phyloP scores from a whole-genome alignment of 176 grass and related monocot genomes.

The Eragrostis curvula region DNA sequence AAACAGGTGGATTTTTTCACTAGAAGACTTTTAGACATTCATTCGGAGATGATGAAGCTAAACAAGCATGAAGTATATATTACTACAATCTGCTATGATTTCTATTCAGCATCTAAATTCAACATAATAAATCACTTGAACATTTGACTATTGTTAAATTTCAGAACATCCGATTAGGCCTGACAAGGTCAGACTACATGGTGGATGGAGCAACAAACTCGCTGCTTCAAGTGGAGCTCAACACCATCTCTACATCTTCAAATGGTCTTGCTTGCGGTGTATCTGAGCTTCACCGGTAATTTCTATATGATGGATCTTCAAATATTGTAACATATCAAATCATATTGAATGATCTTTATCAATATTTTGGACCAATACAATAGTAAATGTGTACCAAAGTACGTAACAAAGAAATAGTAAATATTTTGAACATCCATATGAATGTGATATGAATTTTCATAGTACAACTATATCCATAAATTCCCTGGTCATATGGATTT shows the following conservation, averaged over 20 bases:
- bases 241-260: conserved; percentile 71
- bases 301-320: too few relatives aligned
- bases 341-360: neutral
- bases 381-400: neutral
- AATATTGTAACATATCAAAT: neutral
- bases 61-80: conserved; percentile 65
- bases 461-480: too few relatives aligned
- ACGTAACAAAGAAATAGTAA: too few relatives aligned
- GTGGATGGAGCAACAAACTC: conserved; percentile 53
- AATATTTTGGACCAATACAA: neutral
- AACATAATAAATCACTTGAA: neutral
- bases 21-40: conserved; percentile 64
- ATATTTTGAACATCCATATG: too few relatives aligned
- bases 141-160: neutral
- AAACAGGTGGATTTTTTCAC: conserved; percentile 68
- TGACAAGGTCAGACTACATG: conserved; percentile 76
- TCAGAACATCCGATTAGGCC: conserved; percentile 62
- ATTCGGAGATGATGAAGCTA: conserved; percentile 53
- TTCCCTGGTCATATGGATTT: too few relatives aligned
- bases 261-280: conserved; percentile 63
- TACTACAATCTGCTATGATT: neutral
- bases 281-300: conserved; percentile 65
- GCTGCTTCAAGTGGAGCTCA: conserved; percentile 75
- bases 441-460: too few relatives aligned
- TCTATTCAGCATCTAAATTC: neutral